Evolutionary conservation across 495 filamentous ascomycete species (phyloP).

Genomic region (Aspergillus leporis): DNA sequence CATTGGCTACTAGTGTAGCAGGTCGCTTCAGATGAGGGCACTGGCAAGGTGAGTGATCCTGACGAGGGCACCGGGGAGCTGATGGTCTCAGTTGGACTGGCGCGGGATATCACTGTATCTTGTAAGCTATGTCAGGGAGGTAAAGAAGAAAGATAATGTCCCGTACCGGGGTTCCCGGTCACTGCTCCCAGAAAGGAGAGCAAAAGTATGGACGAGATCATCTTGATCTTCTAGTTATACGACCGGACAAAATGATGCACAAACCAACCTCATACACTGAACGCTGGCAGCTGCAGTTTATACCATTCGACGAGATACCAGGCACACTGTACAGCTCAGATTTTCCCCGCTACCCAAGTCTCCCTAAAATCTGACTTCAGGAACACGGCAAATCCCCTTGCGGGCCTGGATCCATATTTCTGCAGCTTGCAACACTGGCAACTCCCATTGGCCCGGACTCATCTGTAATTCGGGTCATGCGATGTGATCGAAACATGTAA

Average conservation of each 20-base stretch:
- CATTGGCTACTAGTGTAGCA: constrained; percentile 26
- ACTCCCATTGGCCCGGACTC: not conserved
- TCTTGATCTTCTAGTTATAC: not conserved
- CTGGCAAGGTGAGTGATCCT: not conserved
- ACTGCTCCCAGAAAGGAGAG: not conserved
- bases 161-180: not conserved
- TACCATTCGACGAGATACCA: not conserved
- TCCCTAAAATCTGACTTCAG: constrained; percentile 1
- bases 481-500: not conserved
- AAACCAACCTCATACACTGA: not conserved
- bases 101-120: not conserved
- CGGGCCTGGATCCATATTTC: not conserved
- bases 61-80: not conserved
- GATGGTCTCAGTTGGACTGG: not conserved
- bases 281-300: not conserved
- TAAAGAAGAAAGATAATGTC: not conserved
- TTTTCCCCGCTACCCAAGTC: not conserved
- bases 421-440: not conserved
- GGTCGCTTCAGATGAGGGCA: not conserved
- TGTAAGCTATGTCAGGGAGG: not conserved
- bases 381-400: not conserved
- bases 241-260: not conserved
- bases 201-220: not conserved
- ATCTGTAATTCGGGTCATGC: not conserved
- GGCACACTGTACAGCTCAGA: not conserved